A percentile compares a stretch with the other conserved stretches of the same genome.
These are phyloP conservation scores for Raphidocelis subcapitata DNA, from an alignment of 139 green algal genomes.

Conservation along the genomic window DNA sequence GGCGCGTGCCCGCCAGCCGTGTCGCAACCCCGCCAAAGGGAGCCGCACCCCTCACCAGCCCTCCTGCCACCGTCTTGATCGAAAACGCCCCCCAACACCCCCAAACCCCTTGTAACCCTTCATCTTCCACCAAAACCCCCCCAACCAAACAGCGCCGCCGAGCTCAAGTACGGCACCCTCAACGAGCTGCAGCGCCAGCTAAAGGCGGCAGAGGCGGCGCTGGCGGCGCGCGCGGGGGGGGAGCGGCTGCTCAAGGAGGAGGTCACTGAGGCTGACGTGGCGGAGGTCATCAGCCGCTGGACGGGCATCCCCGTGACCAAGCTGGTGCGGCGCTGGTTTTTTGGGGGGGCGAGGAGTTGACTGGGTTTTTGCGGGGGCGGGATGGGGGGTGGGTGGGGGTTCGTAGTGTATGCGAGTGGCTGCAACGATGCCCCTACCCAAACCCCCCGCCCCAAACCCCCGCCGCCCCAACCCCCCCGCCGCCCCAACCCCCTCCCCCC, in stretches of 20 bases:
- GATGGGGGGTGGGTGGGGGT: no score
- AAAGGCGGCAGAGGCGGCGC: conserved; percentile 62
- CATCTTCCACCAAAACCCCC: conserved; percentile 26
- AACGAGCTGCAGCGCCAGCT: conserved; percentile 86
- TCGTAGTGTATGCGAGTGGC: no score
- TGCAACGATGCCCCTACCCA: no score
- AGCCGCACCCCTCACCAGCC: no score
- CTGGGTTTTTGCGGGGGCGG: no score
- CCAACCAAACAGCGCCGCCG: conserved; percentile 66
- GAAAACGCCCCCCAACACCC: background rate
- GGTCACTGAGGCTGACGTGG: conserved; percentile 94
- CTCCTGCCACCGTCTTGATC: background rate
- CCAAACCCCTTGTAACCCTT: background rate
- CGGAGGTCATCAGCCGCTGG: conserved; percentile 94
- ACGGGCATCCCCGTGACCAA: conserved; percentile 90
- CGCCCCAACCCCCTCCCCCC: background rate
- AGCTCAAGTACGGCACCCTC: conserved; percentile 98
- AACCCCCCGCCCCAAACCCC: no score
- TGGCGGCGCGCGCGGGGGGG: conserved; percentile 28
- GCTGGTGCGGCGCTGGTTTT: conserved; percentile 78
- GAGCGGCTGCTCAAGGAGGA: conserved; percentile 92
- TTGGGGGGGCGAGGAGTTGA: no score
- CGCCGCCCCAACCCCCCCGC: no score
- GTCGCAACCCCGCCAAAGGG: no score
- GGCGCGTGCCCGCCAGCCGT: no score